Conservation (phyloP, 2,329 filamentous ascomycete species). For the Ascochyta clinopodiicola region DNA sequence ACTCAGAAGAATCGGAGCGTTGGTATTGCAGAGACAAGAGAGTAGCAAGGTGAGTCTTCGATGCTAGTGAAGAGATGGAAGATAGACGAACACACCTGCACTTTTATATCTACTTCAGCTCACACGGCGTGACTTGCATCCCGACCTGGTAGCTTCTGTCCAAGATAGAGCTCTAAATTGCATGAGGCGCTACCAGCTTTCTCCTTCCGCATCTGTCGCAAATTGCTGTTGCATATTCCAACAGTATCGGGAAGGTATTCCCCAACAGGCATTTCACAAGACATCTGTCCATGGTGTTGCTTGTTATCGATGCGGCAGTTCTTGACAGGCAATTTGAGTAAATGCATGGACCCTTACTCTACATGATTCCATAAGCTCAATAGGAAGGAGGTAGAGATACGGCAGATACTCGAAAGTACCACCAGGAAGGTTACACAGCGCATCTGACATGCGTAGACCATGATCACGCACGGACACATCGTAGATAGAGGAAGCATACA, state of each 20-base stretch:
- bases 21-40: constrained; percentile 32
- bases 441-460: constrained; percentile 13
- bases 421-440: constrained; percentile 13
- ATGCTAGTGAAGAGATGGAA: constrained; percentile 14
- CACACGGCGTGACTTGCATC: constrained; percentile 6
- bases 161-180: constrained; percentile 14
- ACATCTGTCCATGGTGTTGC: constrained; percentile 10
- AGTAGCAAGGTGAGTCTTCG: constrained; percentile 28
- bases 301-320: constrained; percentile 18
- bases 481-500: constrained; percentile 21
- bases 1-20: constrained; percentile 27
- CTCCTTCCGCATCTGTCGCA: constrained; percentile 29
- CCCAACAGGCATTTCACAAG: constrained; percentile 26
- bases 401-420: constrained; percentile 11
- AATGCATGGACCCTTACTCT: constrained; percentile 17
- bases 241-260: constrained; percentile 21
- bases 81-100: constrained; percentile 10
- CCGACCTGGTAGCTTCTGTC: constrained; percentile 1
- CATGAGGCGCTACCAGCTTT: constrained; percentile 7
- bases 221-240: constrained; percentile 10
- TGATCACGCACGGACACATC: constrained; percentile 19
- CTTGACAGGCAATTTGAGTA: constrained; percentile 13
- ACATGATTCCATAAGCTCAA: constrained; percentile 16
- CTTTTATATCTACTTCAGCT: constrained; percentile 28
- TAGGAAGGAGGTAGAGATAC: constrained; percentile 31